Conservation (phyloP, 164 flowering plant species). For the Vitis cinerea region DNA sequence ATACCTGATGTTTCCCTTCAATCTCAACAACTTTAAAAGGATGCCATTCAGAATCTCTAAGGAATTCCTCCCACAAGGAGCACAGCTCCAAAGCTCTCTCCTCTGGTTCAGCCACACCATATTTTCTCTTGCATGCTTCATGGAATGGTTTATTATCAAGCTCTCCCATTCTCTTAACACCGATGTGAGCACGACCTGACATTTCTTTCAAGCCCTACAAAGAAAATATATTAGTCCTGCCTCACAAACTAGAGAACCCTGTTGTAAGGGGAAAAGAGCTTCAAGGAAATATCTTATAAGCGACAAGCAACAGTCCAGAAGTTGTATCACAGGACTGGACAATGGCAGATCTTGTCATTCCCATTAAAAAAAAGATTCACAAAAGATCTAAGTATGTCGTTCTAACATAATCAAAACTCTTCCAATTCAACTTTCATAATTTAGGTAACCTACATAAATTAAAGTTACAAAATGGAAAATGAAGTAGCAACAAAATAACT, state of each 20-base stretch:
- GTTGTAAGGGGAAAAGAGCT: not conserved
- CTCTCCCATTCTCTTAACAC: constrained; percentile 86
- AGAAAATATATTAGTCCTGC: constrained; percentile 3
- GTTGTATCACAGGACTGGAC: too few species aligned
- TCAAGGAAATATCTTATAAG: not conserved
- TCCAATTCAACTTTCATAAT: too few species aligned
- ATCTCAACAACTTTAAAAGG: constrained; percentile 48
- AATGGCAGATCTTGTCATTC: too few species aligned
- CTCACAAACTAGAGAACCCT: not conserved
- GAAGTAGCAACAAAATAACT: too few species aligned
- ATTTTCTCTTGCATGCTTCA: constrained; percentile 57
- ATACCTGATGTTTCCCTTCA: constrained; percentile 47
- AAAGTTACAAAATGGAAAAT: too few species aligned
- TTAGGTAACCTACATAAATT: too few species aligned
- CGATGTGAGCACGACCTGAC: constrained; percentile 36
- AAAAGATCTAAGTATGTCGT: too few species aligned
- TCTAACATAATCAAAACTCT: too few species aligned
- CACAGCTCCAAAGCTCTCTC: constrained; percentile 55
- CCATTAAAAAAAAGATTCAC: too few species aligned
- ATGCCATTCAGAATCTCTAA: constrained; percentile 78
- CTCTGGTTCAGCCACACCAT: constrained; percentile 51
- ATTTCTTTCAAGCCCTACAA: constrained; percentile 57
- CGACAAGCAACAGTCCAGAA: too few species aligned
- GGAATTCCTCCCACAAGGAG: constrained; percentile 74
- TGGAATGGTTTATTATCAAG: constrained; percentile 58